Conservation (phyloP, 2,329 filamentous ascomycete species). For the Podosphaera xanthii region DNA sequence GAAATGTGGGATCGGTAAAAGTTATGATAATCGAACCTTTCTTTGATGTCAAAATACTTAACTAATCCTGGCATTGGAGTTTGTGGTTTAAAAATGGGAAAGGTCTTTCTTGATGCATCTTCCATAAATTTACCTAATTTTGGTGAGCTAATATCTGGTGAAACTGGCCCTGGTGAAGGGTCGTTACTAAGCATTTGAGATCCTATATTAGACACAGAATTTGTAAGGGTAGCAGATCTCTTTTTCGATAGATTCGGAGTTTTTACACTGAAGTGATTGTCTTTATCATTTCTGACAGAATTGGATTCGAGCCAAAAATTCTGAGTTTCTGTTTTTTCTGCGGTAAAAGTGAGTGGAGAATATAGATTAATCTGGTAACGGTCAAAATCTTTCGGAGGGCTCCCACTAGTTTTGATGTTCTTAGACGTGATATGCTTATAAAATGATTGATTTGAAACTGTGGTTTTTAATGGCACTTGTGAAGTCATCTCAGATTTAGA, state of each 20-base stretch:
- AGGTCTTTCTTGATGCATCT: not conserved
- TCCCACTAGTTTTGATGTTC: not conserved
- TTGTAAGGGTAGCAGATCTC: not conserved
- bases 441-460: no score
- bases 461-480: no score
- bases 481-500: no score
- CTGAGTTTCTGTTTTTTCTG: not conserved
- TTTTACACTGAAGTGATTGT: not conserved
- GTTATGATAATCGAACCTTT: slow-evolving; percentile 5
- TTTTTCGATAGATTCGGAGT: not conserved
- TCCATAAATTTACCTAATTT: not conserved
- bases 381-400: no score
- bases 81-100: not conserved
- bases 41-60: not conserved
- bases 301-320: no score
- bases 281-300: not conserved
- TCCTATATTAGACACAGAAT: not conserved
- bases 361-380: not conserved
- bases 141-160: not conserved
- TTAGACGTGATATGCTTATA: not conserved
- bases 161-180: not conserved
- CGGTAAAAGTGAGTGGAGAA: not conserved
- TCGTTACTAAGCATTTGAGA: not conserved
- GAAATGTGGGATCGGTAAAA: slow-evolving; percentile 5
- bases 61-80: not conserved